phyloP scores from a whole-genome alignment of 208 protist species.

The Leishmania martiniquensis region DNA sequence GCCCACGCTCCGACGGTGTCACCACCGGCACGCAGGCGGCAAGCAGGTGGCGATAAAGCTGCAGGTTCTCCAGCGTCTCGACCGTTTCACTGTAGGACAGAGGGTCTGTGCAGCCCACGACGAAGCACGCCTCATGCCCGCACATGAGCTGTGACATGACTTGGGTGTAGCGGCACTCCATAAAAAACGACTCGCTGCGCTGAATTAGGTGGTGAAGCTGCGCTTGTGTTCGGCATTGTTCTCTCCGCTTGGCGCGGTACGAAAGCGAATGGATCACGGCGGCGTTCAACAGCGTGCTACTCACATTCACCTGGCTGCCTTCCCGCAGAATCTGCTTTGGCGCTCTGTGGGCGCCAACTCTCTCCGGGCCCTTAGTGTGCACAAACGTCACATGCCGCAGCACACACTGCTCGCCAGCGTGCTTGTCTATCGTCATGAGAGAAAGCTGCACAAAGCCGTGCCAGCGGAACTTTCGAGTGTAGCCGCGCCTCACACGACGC shows the following conservation, averaged over 20 bases:
- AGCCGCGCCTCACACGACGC: constrained; percentile 51
- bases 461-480: constrained; percentile 69
- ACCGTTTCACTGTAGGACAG: constrained; percentile 78
- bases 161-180: constrained; percentile 91
- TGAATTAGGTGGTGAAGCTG: constrained; percentile 72
- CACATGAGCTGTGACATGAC: constrained; percentile 89
- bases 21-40: constrained; percentile 65
- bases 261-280: constrained; percentile 87
- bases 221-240: constrained; percentile 40
- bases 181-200: constrained; percentile 90
- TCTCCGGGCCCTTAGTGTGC: constrained; percentile 87
- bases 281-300: constrained; percentile 76
- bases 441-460: constrained; percentile 88
- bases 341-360: constrained; percentile 68
- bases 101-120: constrained; percentile 83
- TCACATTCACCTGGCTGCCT: constrained; percentile 83
- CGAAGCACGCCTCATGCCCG: constrained; percentile 85
- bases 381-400: constrained; percentile 86
- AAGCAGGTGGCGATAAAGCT: constrained; percentile 74
- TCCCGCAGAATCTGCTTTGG: constrained; percentile 53
- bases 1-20: constrained; percentile 74
- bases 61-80: constrained; percentile 87
- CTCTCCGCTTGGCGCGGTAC: constrained; percentile 63
- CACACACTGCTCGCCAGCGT: constrained; percentile 52
- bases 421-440: constrained; percentile 73